Percentiles rank a stretch among this genome's conserved stretches.
phyloP scores from a whole-genome alignment of 1,284 basidiomycete genomes.

The Inonotus obliquus region DNA sequence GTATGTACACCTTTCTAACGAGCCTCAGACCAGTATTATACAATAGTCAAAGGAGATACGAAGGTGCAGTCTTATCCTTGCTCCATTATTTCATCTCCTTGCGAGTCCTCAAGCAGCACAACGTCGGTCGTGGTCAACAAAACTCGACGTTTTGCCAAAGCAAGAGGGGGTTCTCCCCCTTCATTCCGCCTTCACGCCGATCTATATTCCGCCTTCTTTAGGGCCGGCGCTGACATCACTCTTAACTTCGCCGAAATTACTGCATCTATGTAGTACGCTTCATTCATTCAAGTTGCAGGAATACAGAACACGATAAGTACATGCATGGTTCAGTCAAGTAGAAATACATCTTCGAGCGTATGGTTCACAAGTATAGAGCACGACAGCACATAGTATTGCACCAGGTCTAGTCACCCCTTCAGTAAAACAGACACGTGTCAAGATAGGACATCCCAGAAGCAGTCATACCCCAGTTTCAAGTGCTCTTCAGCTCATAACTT shows the following conservation, averaged over 20 bases:
- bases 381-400: neutral
- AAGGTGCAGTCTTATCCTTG: slow-evolving; percentile 82
- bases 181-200: neutral
- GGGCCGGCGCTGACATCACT: slow-evolving; percentile 24
- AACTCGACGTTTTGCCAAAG: slow-evolving; percentile 48
- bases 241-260: neutral
- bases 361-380: neutral
- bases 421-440: slow-evolving; percentile 5
- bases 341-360: neutral
- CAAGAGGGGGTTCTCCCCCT: slow-evolving; percentile 50
- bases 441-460: neutral
- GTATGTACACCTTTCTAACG: slow-evolving; percentile 87
- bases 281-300: neutral
- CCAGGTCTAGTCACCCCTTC: slow-evolving; percentile 1
- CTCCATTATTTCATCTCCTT: slow-evolving; percentile 81
- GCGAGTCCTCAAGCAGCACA: slow-evolving; percentile 67
- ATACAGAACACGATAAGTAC: neutral
- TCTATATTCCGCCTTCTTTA: slow-evolving; percentile 21
- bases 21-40: slow-evolving; percentile 57
- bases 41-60: slow-evolving; percentile 70
- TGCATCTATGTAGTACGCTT: neutral
- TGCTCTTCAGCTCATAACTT: neutral
- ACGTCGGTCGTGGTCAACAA: slow-evolving; percentile 45
- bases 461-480: slow-evolving; percentile 7
- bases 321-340: neutral